A percentile compares a stretch with the other conserved stretches of the same genome.
Conservation (phyloP, 2,329 filamentous ascomycete genomes). For the Fusarium ramigenum region DNA sequence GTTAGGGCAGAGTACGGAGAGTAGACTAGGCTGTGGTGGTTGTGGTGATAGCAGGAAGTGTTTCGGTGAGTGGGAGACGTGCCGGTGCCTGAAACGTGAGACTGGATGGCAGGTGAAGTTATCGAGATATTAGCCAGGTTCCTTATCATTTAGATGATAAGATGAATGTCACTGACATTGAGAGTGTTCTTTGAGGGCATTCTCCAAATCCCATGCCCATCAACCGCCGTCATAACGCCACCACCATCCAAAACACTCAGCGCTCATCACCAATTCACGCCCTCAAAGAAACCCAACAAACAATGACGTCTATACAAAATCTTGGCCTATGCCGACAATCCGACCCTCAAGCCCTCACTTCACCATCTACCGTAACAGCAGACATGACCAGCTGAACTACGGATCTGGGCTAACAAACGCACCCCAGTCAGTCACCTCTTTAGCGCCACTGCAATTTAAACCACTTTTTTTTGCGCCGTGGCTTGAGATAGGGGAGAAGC, state of each 20-base stretch:
- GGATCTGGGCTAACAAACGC: not conserved
- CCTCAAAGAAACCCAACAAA: not conserved
- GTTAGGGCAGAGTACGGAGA: not conserved
- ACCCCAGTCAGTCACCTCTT: not conserved
- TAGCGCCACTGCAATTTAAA: slow-evolving; percentile 7
- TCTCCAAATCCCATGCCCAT: not conserved
- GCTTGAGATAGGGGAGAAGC: slow-evolving; percentile 6
- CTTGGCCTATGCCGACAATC: slow-evolving; percentile 8
- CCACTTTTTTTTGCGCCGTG: not conserved
- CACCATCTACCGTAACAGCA: not conserved
- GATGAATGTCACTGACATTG: not conserved
- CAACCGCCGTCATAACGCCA: not conserved
- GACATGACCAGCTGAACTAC: slow-evolving; percentile 7
- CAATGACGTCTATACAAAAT: not conserved
- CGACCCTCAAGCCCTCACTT: not conserved
- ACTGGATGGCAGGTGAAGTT: not conserved
- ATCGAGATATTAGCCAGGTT: not conserved
- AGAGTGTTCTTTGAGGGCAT: not conserved
- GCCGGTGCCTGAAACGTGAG: not conserved
- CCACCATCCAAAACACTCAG: not conserved
- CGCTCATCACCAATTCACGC: not conserved
- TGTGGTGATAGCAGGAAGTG: not conserved
- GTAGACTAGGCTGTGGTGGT: not conserved
- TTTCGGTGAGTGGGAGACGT: not conserved
- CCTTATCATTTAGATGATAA: not conserved